These are phyloP conservation scores for Fraxinus ornus DNA, from an alignment of 305 asterid species.

Conservation along the genomic window DNA sequence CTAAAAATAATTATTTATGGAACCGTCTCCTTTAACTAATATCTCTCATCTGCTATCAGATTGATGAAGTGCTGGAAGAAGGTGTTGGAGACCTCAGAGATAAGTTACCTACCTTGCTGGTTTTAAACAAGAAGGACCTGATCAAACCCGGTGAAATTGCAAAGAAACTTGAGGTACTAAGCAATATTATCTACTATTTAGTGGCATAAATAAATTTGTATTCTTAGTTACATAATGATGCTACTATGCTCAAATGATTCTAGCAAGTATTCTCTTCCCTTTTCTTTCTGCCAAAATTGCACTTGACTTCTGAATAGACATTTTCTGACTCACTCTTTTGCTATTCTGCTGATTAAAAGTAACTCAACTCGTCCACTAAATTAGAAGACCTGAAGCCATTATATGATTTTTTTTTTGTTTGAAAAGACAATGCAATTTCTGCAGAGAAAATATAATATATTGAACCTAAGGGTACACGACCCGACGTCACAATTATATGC, in stretches of 20 bases:
- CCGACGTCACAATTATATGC: background rate
- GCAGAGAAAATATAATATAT: background rate
- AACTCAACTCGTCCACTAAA: background rate
- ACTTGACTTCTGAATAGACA: background rate
- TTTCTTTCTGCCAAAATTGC: background rate
- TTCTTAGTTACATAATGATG: background rate
- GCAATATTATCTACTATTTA: background rate
- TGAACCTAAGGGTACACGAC: background rate
- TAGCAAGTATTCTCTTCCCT: background rate
- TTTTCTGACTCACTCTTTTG: background rate
- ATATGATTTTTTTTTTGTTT: background rate
- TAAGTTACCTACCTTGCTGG: conserved; percentile 72
- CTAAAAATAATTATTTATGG: background rate
- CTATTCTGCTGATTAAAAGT: background rate
- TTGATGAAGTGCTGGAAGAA: conserved; percentile 77
- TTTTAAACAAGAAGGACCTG: conserved; percentile 90
- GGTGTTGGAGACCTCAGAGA: conserved; percentile 63
- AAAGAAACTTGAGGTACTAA: conserved; percentile 77
- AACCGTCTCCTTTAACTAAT: conserved; percentile 18
- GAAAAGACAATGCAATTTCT: background rate
- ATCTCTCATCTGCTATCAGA: conserved; percentile 39
- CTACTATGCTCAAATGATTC: conserved; percentile 2
- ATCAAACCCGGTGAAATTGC: conserved; percentile 98
- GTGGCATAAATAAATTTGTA: background rate
- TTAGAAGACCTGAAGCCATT: background rate